Conservation (phyloP, 2,329 filamentous ascomycete genomes). For the Fusarium cyanostomum region DNA sequence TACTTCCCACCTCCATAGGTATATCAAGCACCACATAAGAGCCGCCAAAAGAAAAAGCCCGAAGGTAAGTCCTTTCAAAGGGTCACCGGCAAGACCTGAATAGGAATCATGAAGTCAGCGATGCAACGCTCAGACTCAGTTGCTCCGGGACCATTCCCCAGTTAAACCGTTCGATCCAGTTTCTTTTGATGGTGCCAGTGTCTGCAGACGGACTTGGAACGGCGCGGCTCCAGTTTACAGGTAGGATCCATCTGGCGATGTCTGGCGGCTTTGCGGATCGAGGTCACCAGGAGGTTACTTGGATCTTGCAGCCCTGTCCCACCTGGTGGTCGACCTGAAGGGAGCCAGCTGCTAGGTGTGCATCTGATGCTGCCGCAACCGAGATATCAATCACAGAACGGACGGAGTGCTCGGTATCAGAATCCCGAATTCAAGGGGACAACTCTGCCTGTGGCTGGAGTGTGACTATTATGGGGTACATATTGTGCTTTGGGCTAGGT, state of each 20-base stretch:
- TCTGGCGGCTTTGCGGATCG: constrained; percentile 26
- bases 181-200: constrained; percentile 35
- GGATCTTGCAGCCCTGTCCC: constrained; percentile 29
- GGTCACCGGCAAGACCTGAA: constrained; percentile 25
- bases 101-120: constrained; percentile 25
- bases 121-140: constrained; percentile 23
- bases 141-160: constrained; percentile 22
- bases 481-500: neutral
- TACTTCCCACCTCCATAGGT: constrained; percentile 14
- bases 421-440: neutral
- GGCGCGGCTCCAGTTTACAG: too few relatives aligned
- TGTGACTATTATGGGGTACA: too few relatives aligned
- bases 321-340: constrained; percentile 21
- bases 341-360: constrained; percentile 10
- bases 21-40: constrained; percentile 3
- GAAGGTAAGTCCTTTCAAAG: constrained; percentile 17
- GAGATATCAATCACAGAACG: neutral
- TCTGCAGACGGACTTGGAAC: constrained; percentile 6
- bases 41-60: constrained; percentile 9
- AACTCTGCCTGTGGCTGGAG: neutral
- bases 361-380: constrained; percentile 17
- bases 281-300: constrained; percentile 19
- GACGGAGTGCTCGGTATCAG: neutral
- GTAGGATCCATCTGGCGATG: constrained; percentile 25
- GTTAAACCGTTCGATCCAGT: constrained; percentile 37